Base-by-base conservation (phyloP, 176 grass and related monocot genomes). In the Oropetium thomaeum region DNA sequence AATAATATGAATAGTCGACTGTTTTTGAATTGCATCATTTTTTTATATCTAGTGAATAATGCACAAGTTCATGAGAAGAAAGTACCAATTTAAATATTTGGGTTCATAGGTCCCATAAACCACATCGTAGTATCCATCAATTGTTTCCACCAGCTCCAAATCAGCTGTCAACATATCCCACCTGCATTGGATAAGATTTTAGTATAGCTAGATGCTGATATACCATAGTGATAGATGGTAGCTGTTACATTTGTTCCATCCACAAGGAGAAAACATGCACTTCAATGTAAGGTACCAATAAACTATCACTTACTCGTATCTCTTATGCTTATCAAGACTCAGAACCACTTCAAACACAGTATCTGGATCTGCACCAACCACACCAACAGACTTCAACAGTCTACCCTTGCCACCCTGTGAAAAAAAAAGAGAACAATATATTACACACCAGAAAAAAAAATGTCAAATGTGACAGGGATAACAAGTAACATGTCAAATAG, bases 111-210 rank as follows among this genome's bases (percentile, higher is more conserved):
- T 97, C 64, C 90, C 95, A 57, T 89, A 93, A 87, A 97, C 91
- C 58, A 97, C 82, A 74, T 97, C 95, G 17, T 44, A 91, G 52
- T 97, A 86, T 38, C 95, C 95, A 89, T 97, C 84, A 55, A 79
- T 87, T 70, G 78, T 65, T 70, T 93, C 81, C 62, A 93, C 70
- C 63, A 92, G 70, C 74, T 94, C 95, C 75, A 97, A 82, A 77
- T 97, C 79, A 78, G 88, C 71, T 77, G 91, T 92, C 75, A 97
- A 65, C 84, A 89, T 85, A 92, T 97, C 95, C 95, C 95, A 97
- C 71, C 95, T 97, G 68, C 65, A 82, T 83, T 44, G 54, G 27
- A 83, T n/a, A 83, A 58, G 45, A 76, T 64, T 51, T 88, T 51
- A 78, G 68, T 71, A 55, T 23, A 69, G 32, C 39, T 68, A 69